Evolutionary conservation across 2,329 filamentous ascomycete genomes (phyloP), one percentile per base, ranked within the genome.

Genomic region (Pseudogymnoascus sp.): DNA sequence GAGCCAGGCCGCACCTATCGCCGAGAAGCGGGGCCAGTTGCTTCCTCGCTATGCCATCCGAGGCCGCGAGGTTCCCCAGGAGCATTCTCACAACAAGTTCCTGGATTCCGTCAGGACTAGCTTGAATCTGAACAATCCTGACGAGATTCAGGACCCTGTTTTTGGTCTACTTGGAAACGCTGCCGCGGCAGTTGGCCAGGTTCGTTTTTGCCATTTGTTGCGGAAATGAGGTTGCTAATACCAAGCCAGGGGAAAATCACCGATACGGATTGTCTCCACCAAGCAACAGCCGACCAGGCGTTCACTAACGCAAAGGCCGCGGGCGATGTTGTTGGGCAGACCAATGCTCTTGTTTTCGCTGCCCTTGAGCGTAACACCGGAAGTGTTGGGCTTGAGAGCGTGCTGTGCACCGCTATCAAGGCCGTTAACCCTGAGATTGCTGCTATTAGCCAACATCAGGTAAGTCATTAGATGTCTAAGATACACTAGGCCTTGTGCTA

Each of bases 371-470:
- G 84, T 62, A 87, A 87, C 75, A 87, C 84, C 27, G 80, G 75
- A 59, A 68, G 70, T 9, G 84, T 87, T 64, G 85, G 84, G 59
- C 73, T 78, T 48, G 79, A 78, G n/a, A 85, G 81, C 55, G 81
- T 79, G 33, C 73, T 80, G 58, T 89, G 86, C 76, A 79, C 73
- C 41, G 75, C 74, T 71, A 84, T 80, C 69, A 76, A 74, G 41
- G 83, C 86, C 13, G 77, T 78, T 63, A 89, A 89, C 74, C 80
- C 85, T 2, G 85, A 89, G 75, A 87, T 89, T 68, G 81, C 79
- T 29, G 84, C 84, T 44, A 71, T 89, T 63, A 74, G 78, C 61
- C 84, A 87, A 74, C 86, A 89, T 74, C 85, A 41, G n/a, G 36
- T 39, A 6, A 15, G 36, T 15, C 13, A 39, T 15, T 39, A 35